These are phyloP conservation scores for Pichia sp. DNA, from an alignment of 1,139 yeast genomes.

Conservation along the genomic window DNA sequence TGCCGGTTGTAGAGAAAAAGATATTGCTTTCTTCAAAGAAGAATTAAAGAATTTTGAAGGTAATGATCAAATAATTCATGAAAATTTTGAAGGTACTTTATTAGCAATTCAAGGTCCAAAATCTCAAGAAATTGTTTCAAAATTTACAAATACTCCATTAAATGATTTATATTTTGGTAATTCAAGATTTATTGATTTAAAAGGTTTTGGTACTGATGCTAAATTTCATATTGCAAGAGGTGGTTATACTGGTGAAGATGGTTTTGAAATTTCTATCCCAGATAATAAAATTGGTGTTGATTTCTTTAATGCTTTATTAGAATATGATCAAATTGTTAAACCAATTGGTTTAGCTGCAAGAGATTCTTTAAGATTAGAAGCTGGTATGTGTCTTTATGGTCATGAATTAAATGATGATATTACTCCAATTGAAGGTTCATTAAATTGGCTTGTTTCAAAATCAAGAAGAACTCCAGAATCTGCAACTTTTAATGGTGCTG, in stretches of 20 bases:
- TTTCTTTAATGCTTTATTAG: conserved; percentile 58
- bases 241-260: conserved; percentile 98
- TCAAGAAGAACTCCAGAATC: conserved; percentile 49
- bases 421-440: conserved; percentile 84
- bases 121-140: conserved; percentile 60
- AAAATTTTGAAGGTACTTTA: conserved; percentile 66
- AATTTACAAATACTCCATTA: conserved; percentile 56
- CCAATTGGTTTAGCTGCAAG: conserved; percentile 97
- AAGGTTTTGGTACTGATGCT: conserved; percentile 34
- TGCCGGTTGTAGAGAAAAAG: conserved; percentile 90
- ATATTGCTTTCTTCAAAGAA: conserved; percentile 52
- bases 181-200: conserved; percentile 49
- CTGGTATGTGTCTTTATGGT: conserved; percentile 97
- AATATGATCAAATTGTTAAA: conserved; percentile 46
- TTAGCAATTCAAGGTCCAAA: conserved; percentile 92
- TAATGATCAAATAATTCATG: conserved; percentile 46
- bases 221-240: conserved; percentile 78
- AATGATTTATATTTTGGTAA: conserved; percentile 67
- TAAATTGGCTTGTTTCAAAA: conserved; percentile 87
- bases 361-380: conserved; percentile 90
- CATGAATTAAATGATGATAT: conserved; percentile 77
- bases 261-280: conserved; percentile 86
- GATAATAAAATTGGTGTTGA: conserved; percentile 49
- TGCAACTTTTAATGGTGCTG: conserved; percentile 67
- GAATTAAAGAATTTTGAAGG: conserved; percentile 41